Conservation (phyloP, 2,329 filamentous ascomycete genomes). For the Cercospora citrullina region DNA sequence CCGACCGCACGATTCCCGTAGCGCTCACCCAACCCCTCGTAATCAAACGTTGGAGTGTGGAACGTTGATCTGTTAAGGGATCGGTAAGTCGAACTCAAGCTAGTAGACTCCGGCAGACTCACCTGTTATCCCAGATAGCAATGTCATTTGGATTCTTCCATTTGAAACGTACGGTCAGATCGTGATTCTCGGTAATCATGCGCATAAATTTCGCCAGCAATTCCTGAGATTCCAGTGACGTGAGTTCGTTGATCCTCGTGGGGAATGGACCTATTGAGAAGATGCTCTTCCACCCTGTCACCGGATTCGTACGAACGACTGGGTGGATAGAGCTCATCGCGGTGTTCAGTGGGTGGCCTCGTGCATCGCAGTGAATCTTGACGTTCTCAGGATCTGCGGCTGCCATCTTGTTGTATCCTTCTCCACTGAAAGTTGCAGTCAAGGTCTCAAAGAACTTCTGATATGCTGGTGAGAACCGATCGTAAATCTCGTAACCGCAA, state of each 20-base stretch:
- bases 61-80: conserved; percentile 47
- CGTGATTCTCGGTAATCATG: conserved; percentile 51
- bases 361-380: conserved; percentile 24
- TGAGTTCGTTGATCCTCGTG: conserved; percentile 58
- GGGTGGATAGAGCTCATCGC: conserved; percentile 44
- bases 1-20: conserved; percentile 56
- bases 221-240: conserved; percentile 27
- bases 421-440: conserved; percentile 51
- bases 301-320: conserved; percentile 59
- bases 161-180: conserved; percentile 51
- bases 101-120: not conserved
- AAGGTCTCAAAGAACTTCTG: conserved; percentile 61
- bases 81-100: not conserved
- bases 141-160: conserved; percentile 54
- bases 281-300: conserved; percentile 62
- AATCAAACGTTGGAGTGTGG: conserved; percentile 65
- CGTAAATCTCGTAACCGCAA: conserved; percentile 66
- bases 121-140: conserved; percentile 66
- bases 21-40: conserved; percentile 54
- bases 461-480: conserved; percentile 58
- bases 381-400: conserved; percentile 21
- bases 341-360: conserved; percentile 31
- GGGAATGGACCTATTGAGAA: conserved; percentile 61
- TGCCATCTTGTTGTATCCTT: conserved; percentile 37
- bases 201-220: conserved; percentile 30